A percentile compares a stretch with the other conserved stretches of the same genome.
These are phyloP conservation scores for Lotus japonicus DNA, from an alignment of 306 rosid species.

Conservation along the genomic window DNA sequence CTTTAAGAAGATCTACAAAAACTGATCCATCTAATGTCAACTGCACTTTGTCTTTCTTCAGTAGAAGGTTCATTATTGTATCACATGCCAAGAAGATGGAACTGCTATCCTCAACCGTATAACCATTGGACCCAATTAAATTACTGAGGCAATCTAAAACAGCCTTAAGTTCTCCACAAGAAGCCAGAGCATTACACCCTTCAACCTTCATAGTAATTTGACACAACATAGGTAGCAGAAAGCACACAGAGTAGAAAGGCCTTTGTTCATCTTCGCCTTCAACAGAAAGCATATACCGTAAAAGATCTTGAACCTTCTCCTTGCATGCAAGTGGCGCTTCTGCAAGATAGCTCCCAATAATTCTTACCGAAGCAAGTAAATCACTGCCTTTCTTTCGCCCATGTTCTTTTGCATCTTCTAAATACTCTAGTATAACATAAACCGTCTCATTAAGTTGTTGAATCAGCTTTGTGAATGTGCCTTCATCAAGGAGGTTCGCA, in stretches of 20 bases:
- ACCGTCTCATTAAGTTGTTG: conserved; percentile 77
- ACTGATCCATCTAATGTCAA: conserved; percentile 40
- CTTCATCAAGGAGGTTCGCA: conserved; percentile 59
- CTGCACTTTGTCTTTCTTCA: conserved; percentile 62
- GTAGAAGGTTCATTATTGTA: conserved; percentile 68
- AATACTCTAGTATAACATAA: conserved; percentile 67
- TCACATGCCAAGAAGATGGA: conserved; percentile 79
- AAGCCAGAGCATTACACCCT: conserved; percentile 63
- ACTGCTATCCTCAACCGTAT: conserved; percentile 44
- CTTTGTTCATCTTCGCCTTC: conserved; percentile 89
- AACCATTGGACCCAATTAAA: conserved; percentile 37
- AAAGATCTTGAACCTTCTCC: conserved; percentile 67
- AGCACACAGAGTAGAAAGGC: conserved; percentile 73
- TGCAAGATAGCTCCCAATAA: conserved; percentile 97
- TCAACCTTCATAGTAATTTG: conserved; percentile 70
- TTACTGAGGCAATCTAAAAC: conserved; percentile 69
- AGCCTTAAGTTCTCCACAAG: conserved; percentile 61
- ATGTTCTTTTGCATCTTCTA: conserved; percentile 89
- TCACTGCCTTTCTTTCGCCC: conserved; percentile 80
- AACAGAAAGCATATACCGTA: conserved; percentile 66
- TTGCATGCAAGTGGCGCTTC: conserved; percentile 78
- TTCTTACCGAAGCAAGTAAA: conserved; percentile 85
- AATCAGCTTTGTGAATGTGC: conserved; percentile 48
- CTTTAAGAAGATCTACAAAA: conserved; percentile 53
- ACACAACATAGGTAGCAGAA: conserved; percentile 85